These are phyloP conservation scores for Aspergillus sp. DNA, from an alignment of 2,329 filamentous ascomycete genomes.

Conservation along the genomic window DNA sequence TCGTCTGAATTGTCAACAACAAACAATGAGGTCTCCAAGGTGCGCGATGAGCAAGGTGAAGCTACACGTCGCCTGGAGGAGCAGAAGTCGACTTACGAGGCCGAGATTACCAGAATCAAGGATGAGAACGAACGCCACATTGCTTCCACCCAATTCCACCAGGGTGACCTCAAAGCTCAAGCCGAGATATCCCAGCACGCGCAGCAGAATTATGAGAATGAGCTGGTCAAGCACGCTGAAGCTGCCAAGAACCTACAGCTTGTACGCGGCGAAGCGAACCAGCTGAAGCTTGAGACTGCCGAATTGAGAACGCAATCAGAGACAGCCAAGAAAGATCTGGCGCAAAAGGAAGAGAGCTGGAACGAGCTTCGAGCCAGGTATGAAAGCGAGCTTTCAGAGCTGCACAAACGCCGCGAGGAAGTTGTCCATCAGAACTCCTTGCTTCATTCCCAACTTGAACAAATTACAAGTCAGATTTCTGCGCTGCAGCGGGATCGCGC, in stretches of 20 bases:
- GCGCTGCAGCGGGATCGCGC: conserved; percentile 67
- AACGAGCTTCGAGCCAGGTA: conserved; percentile 68
- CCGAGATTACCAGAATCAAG: conserved; percentile 70
- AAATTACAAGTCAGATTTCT: conserved; percentile 68
- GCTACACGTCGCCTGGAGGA: conserved; percentile 62
- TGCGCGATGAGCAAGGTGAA: conserved; percentile 75
- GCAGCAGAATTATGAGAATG: conserved; percentile 90
- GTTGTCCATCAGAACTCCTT: conserved; percentile 82
- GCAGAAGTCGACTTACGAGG: conserved; percentile 68
- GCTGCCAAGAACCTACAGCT: conserved; percentile 78
- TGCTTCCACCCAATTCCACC: conserved; percentile 72
- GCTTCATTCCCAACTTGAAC: conserved; percentile 80
- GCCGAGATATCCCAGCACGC: conserved; percentile 87
- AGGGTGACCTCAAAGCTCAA: conserved; percentile 85
- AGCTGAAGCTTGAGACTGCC: conserved; percentile 69
- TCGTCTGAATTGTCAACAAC: conserved; percentile 70
- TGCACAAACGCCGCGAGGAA: conserved; percentile 72
- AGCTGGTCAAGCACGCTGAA: conserved; percentile 89
- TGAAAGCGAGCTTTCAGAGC: conserved; percentile 72
- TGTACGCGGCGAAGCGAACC: conserved; percentile 69
- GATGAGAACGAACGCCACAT: conserved; percentile 73
- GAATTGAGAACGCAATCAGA: conserved; percentile 72
- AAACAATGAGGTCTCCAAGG: conserved; percentile 69
- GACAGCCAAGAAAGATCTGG: conserved; percentile 67
- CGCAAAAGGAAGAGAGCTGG: conserved; percentile 81